Evolutionary conservation across 2,329 filamentous ascomycete species (phyloP), one percentile per base, ranked within the genome.

Genomic region (Exophiala viscosa): DNA sequence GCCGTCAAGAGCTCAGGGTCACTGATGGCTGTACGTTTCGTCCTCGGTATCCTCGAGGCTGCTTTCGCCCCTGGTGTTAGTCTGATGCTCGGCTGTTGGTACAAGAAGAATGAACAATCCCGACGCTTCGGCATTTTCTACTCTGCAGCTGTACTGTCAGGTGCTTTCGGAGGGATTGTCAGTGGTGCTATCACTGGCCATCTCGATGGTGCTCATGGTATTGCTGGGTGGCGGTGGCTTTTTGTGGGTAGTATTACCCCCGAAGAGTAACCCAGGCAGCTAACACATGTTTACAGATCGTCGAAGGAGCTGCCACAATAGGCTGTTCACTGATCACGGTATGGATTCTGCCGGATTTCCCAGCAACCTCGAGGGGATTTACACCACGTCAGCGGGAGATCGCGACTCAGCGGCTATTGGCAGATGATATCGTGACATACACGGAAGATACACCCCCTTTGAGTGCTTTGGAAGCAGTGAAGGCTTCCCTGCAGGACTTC

Each of bases 41-140:
- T 79, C 41, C 67, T 82, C 3, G 79, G 79, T 17, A 62, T 80
- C n/a, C 69, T 73, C 10, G 79, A 82, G 55, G 73, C 72, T 34
- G 77, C 76, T 6, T 74, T 81, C 41, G 77, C 80, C 54, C 78
- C 79, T 0, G 77, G 76, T 5, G 71, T 81, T 7, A 73, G 79
- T 31, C 82, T 80, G 61, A 80, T 83, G 50, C 67, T 84, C 2
- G 80, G 77, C 1, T 82, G 81, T 70, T 85, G 81, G 80, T 85
- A 85, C 58, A 81, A 79, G 52, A 70, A 78, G n/a, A 73, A 77
- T 39, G 81, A 84, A 62, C 70, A 78, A 39, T 79, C 81, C 45
- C 82, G 77, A 44, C 71, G 81, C 4, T 77, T 84, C 44, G 77
- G 79, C 3, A 69, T 84, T 4, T 85, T 83, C 62, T 83, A 79